A percentile compares a stretch with the other conserved stretches of the same genome.
phyloP scores from a whole-genome alignment of 345 rosid species.

The Camelina sativa region DNA sequence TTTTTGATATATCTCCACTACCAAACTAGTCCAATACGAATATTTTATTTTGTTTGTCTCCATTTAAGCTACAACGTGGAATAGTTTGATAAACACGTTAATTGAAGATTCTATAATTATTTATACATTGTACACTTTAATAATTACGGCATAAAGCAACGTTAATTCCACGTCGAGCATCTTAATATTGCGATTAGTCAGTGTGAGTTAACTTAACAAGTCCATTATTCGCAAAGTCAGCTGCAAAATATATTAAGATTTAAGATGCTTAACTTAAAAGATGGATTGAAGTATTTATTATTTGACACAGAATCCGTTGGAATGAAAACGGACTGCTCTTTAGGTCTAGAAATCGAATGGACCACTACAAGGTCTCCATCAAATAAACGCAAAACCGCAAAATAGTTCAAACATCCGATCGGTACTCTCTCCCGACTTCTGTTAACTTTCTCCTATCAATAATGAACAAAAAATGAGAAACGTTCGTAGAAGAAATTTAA shows the following conservation, averaged over 20 bases:
- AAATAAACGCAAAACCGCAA: background rate
- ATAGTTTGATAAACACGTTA: background rate
- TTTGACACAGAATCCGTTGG: too few relatives aligned
- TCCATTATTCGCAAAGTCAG: conserved; percentile 1
- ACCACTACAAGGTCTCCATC: conserved; percentile 28
- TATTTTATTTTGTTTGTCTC: conserved; percentile 8
- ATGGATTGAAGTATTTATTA: background rate
- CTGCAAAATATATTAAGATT: background rate
- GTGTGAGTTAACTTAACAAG: background rate
- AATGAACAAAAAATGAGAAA: background rate
- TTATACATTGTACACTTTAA: background rate
- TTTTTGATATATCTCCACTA: background rate
- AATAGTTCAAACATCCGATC: conserved; percentile 8
- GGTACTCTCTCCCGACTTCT: conserved; percentile 1
- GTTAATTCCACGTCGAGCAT: conserved; percentile 25
- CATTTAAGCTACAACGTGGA: conserved; percentile 3
- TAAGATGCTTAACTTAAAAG: background rate
- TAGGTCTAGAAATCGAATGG: background rate
- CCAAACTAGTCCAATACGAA: background rate
- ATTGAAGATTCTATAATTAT: background rate
- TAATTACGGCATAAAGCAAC: conserved; percentile 10
- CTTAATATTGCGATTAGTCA: background rate
- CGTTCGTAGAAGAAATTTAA: background rate
- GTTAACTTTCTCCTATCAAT: conserved; percentile 7
- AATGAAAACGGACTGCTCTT: background rate